Percentiles rank a stretch among this genome's conserved stretches.
These are phyloP conservation scores for Melastoma candidum DNA, from an alignment of 441 rosid genomes.

Conservation along the genomic window DNA sequence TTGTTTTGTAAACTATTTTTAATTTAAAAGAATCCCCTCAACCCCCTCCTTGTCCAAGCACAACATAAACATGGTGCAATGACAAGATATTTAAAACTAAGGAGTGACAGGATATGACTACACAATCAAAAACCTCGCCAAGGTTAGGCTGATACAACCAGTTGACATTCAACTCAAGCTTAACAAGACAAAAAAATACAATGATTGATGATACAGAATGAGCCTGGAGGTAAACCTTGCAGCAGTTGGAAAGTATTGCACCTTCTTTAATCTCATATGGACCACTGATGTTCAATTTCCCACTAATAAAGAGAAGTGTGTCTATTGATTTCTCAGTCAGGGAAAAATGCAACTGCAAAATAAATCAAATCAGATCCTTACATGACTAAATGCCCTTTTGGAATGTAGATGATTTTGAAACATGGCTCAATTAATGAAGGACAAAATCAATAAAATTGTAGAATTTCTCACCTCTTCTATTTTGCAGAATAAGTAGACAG, in stretches of 20 bases:
- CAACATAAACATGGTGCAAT: too few relatives aligned
- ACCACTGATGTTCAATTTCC: conserved; percentile 80
- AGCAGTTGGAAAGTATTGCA: conserved; percentile 58
- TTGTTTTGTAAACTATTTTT: too few relatives aligned
- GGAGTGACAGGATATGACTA: too few relatives aligned
- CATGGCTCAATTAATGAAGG: conserved; percentile 3
- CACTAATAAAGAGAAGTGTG: conserved; percentile 68
- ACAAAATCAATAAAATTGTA: conserved; percentile 7
- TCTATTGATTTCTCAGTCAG: conserved; percentile 80
- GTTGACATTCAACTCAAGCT: too few relatives aligned
- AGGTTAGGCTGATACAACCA: too few relatives aligned
- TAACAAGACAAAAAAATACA: too few relatives aligned
- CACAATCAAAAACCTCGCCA: too few relatives aligned
- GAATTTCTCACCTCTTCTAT: conserved; percentile 47
- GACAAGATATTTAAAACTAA: too few relatives aligned
- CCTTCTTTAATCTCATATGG: conserved; percentile 72
- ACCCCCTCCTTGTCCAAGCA: too few relatives aligned
- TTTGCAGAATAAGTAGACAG: conserved; percentile 72
- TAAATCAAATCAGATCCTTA: too few relatives aligned
- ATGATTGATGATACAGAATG: neutral
- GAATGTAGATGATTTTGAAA: conserved; percentile 16
- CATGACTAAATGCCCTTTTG: too few relatives aligned
- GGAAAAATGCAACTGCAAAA: conserved; percentile 61
- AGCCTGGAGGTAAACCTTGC: conserved; percentile 53
- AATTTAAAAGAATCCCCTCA: too few relatives aligned